A percentile compares a stretch with the other conserved stretches of the same genome.
Evolutionary conservation across 192 early-diverging fungal genomes (phyloP).

Genomic region (Coemansia sp.): DNA sequence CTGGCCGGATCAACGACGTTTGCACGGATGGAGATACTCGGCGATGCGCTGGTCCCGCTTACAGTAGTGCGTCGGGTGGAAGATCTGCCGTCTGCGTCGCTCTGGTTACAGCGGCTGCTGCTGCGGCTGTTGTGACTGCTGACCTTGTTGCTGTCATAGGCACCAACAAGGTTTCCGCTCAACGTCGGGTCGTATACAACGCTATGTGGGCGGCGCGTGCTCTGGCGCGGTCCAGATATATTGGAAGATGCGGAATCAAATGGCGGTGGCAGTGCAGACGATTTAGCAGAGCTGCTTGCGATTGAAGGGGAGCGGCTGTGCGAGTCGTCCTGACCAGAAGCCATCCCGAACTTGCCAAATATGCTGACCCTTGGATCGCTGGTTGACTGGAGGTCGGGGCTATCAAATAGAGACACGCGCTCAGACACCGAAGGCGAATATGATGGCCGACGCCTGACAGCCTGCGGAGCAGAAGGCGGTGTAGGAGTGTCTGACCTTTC

Average conservation of each 20-base stretch:
- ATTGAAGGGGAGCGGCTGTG: conserved; percentile 46
- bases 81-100: neutral
- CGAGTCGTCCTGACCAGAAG: conserved; percentile 15
- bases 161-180: neutral
- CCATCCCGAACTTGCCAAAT: conserved; percentile 50
- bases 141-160: neutral
- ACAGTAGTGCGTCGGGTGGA: conserved; percentile 3
- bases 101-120: neutral
- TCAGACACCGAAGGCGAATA: conserved; percentile 50
- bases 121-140: conserved; percentile 9
- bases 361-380: conserved; percentile 40
- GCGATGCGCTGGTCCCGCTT: conserved; percentile 3
- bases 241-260: neutral
- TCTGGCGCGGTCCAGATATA: neutral
- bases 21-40: neutral
- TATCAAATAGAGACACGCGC: conserved; percentile 50
- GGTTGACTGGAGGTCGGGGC: conserved; percentile 9
- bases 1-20: neutral
- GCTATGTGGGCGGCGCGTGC: conserved; percentile 16
- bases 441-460: conserved; percentile 36
- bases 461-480: conserved; percentile 12
- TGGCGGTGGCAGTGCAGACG: neutral
- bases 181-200: conserved; percentile 2
- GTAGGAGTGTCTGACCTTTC: conserved; percentile 15
- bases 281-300: conserved; percentile 2